Base-by-base conservation (phyloP, 306 rosid genomes). In the Carpinus viminea region DNA sequence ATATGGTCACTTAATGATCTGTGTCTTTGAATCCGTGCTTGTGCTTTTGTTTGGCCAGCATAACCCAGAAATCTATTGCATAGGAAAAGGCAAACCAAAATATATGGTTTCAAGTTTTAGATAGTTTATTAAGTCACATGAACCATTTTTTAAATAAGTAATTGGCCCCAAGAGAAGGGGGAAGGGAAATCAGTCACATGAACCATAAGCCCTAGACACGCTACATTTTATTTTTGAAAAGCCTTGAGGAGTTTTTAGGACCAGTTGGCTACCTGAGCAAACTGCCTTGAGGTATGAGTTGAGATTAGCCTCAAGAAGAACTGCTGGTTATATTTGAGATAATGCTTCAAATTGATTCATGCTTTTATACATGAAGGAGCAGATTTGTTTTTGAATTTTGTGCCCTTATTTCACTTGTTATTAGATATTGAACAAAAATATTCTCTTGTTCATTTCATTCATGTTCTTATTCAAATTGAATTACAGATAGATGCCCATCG, bases 401-500 rank as follows among this genome's bases (percentile, higher is more conserved):
- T 69, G 28, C 55, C 18, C 55, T 12, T 72, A 36, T 62, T 38
- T 74, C 28, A 56, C 53, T 31, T 41, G 41, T 16, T 70, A 34
- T 60, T 52, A 34, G 26, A 43, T 65, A 41, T 46, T 69, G 78
- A 41, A 66, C 31, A n/a, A 56, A 56, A 17, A 2, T 18, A 43
- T 11, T 78, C 46, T 20, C 65, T 78, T 26, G 41, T 71, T 69
- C 47, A 12, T 80, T 59, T 83, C 26, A n/a, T 45, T 50, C 72
- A 17, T 74, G n/a, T 77, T 70, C 20, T 36, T 77, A 47, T 70
- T 78, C 41, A 53, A 82, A 69, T 18, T 79, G 78, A 78, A 70
- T 72, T 78, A 46, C 93, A 94, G 98, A 94, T 94, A 70, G 97
- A 92, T 48, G 98, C 98, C 54, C 98, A 94, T 78, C 93, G 85